These are phyloP conservation scores for Talinum fruticosum DNA, from an alignment of 148 eudicot species.

Conservation along the genomic window DNA sequence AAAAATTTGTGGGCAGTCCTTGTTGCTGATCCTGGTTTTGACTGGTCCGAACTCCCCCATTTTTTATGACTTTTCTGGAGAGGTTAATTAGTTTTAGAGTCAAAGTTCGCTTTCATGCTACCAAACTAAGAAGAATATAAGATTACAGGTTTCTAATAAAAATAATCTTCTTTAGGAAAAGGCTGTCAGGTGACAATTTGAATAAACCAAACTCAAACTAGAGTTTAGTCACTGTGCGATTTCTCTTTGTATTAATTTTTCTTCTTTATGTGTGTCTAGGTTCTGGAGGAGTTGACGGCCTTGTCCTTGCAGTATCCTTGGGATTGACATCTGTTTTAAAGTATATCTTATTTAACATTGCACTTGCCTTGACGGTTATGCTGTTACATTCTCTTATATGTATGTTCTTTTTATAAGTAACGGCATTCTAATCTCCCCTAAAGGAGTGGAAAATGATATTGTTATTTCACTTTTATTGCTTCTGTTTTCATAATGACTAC, in stretches of 20 bases:
- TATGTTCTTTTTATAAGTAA: too few relatives aligned
- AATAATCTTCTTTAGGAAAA: not conserved
- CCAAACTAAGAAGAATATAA: not conserved
- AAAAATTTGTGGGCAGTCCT: not conserved
- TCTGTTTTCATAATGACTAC: too few relatives aligned
- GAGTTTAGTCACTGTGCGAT: not conserved
- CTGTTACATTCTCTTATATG: too few relatives aligned
- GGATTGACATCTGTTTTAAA: constrained; percentile 66
- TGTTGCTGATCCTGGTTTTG: not conserved
- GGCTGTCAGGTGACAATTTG: not conserved
- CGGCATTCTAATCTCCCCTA: too few relatives aligned
- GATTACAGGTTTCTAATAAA: not conserved
- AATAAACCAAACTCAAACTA: not conserved
- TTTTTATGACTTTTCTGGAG: not conserved
- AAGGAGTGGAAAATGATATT: too few relatives aligned
- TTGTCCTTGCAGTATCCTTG: constrained; percentile 67
- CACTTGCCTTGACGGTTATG: not conserved
- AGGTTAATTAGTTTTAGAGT: not conserved
- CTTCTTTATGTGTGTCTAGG: constrained; percentile 44
- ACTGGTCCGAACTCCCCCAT: too few relatives aligned
- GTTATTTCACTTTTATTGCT: too few relatives aligned
- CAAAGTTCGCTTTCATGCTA: not conserved
- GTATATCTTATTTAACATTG: constrained; percentile 55
- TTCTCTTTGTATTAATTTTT: constrained; percentile 7
- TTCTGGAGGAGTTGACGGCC: constrained; percentile 55